Evolutionary conservation across 73 alveolate species (phyloP).

Genomic region (Paramecium caudatum): DNA sequence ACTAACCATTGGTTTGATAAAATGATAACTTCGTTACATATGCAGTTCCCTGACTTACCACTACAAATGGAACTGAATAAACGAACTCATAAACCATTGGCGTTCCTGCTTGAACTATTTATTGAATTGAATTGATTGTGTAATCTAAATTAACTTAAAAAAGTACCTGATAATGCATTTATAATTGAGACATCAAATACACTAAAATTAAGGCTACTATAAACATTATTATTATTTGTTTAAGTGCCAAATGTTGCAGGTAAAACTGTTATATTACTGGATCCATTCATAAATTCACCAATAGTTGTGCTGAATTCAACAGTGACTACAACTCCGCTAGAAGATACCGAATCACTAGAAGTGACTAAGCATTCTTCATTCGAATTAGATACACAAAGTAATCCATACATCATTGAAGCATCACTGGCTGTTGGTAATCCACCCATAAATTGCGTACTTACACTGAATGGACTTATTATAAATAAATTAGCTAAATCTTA

Average conservation of each 20-base stretch:
- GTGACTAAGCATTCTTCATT: neutral
- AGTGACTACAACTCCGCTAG: constrained; percentile 1
- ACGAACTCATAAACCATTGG: neutral
- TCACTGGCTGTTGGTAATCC: too few species aligned
- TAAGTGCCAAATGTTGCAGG: neutral
- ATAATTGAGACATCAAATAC: neutral
- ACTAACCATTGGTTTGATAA: neutral
- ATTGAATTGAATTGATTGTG: neutral
- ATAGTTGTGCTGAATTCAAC: neutral
- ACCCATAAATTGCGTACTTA: neutral
- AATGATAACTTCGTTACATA: neutral
- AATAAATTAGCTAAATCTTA: neutral
- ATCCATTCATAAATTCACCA: neutral
- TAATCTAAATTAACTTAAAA: neutral
- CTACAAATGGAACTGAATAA: neutral
- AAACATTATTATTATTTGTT: too few species aligned
- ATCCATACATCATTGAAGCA: neutral
- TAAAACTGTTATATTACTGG: neutral
- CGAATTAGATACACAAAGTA: neutral
- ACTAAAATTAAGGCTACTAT: neutral
- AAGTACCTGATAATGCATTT: neutral
- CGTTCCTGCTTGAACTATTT: neutral
- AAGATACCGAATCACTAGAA: neutral
- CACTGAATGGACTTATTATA: neutral
- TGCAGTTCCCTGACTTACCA: constrained; percentile 7